phyloP scores from a whole-genome alignment of 177 flowering plant genomes.

The Vitis hybrid region DNA sequence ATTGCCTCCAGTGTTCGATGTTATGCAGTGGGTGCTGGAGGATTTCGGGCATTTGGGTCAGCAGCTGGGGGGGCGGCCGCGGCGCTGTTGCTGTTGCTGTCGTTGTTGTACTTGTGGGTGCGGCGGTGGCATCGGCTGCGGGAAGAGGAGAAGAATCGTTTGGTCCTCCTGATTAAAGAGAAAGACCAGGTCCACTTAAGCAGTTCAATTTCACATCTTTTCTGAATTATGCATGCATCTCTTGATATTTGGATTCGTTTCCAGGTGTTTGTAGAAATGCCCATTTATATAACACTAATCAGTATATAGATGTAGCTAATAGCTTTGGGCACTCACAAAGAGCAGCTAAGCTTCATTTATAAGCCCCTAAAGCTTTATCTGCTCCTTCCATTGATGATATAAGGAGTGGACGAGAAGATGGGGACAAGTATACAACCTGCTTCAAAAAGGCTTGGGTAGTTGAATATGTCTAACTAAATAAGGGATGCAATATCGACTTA shows the following conservation, averaged over 20 bases:
- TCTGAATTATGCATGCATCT: no score
- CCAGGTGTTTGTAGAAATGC: slow-evolving; percentile 9
- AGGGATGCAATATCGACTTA: no score
- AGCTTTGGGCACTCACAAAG: neutral
- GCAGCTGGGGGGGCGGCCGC: slow-evolving; percentile 17
- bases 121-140: slow-evolving; percentile 23
- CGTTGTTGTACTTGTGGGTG: slow-evolving; percentile 14
- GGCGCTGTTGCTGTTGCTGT: slow-evolving; percentile 3
- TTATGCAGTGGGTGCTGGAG: neutral
- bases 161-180: slow-evolving; percentile 14
- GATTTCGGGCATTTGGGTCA: slow-evolving; percentile 13
- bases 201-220: neutral
- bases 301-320: neutral
- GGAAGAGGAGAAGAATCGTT: slow-evolving; percentile 2
- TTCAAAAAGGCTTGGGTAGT: no score
- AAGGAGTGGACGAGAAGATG: no score
- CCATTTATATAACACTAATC: neutral
- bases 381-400: no score
- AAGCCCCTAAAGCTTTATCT: neutral
- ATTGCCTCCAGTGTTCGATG: slow-evolving; percentile 7
- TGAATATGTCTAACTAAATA: no score
- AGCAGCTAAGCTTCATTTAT: neutral
- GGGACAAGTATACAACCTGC: no score
- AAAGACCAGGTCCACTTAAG: slow-evolving; percentile 22
- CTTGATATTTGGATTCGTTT: neutral